These are phyloP conservation scores for Colletotrichum echinochloae DNA, from an alignment of 2,329 filamentous ascomycete genomes.

Conservation along the genomic window DNA sequence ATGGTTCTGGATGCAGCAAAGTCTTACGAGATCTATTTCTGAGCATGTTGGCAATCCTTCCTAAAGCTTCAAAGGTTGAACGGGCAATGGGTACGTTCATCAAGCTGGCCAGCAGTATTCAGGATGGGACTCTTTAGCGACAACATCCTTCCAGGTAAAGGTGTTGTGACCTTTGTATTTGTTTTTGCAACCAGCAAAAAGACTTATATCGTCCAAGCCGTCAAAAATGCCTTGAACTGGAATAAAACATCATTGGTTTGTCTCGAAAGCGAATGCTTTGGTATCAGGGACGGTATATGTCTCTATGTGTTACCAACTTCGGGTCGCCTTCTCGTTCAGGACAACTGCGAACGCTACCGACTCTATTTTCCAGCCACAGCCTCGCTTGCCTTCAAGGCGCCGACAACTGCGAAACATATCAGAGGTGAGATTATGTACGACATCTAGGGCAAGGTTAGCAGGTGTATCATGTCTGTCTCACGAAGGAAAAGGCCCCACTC, in stretches of 20 bases:
- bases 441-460: conserved; percentile 12
- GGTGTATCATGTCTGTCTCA: too few relatives aligned
- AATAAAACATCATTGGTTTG: not conserved
- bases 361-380: conserved; percentile 1
- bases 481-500: conserved; percentile 30
- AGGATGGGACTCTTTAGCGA: not conserved
- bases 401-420: conserved; percentile 35
- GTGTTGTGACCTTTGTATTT: too few relatives aligned
- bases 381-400: conserved; percentile 31
- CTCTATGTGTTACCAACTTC: not conserved
- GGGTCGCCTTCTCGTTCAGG: not conserved
- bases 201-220: not conserved
- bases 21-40: conserved; percentile 33
- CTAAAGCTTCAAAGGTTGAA: not conserved
- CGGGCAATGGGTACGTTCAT: not conserved
- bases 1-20: conserved; percentile 37
- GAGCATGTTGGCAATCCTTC: too few relatives aligned
- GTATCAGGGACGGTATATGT: not conserved
- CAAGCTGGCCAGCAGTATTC: not conserved
- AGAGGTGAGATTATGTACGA: conserved; percentile 36
- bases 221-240: not conserved
- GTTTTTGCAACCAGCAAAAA: too few relatives aligned
- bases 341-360: not conserved
- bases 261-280: not conserved
- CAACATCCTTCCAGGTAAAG: too few relatives aligned